Base-by-base conservation (phyloP, 1,284 basidiomycete species). In the Stereum hirsutum region DNA sequence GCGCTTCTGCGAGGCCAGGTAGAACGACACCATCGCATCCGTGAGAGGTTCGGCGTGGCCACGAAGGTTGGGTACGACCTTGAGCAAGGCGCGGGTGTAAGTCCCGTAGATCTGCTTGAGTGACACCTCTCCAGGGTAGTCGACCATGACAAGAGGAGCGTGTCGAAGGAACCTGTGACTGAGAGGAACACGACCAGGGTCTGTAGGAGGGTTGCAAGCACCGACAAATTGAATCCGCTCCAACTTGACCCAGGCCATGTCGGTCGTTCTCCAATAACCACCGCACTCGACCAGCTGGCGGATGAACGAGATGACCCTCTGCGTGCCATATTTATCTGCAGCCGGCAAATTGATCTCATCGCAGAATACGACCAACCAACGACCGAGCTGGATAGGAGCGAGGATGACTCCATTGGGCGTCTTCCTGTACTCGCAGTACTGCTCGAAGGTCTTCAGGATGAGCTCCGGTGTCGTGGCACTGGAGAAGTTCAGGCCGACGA, bases 181-280 rank as follows among this genome's bases (percentile, higher is more conserved):
- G 46, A 99, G 82, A 26, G 95, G 92, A n/a, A 99, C 94, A 64
- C 96, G 91, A 43, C 96, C 96, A 33, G 96, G 94, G 68, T 99
- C 96, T n/a, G 96, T 99, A 0, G 96, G 97, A 19, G 96, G 96
- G 59, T 99, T 99, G 66, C 96, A 99, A 36, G 96, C 96, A 26
- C 96, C 96, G 32, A 99, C 97, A 57, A 99, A 98, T 62, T 99
- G 96, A 49, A 99, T 97, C 20, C 96, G 84, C 63, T 99, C 96
- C 45, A 99, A 74, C 54, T 84, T 89, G 52, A 99, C 93, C 96
- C 96, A 99, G 6, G 92, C 79, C 76, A 95, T 92, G 62, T 99
- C 96, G 11, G 76, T 79, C 2, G 93, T 81, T 21, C 97, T 77
- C 89, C 95, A 99, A 62, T 92, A 99, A 2, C 96, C 96, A 38